A percentile compares a stretch with the other conserved stretches of the same genome.
Evolutionary conservation across 2,329 filamentous ascomycete genomes (phyloP).

Genomic region (Trichoderma sp.): DNA sequence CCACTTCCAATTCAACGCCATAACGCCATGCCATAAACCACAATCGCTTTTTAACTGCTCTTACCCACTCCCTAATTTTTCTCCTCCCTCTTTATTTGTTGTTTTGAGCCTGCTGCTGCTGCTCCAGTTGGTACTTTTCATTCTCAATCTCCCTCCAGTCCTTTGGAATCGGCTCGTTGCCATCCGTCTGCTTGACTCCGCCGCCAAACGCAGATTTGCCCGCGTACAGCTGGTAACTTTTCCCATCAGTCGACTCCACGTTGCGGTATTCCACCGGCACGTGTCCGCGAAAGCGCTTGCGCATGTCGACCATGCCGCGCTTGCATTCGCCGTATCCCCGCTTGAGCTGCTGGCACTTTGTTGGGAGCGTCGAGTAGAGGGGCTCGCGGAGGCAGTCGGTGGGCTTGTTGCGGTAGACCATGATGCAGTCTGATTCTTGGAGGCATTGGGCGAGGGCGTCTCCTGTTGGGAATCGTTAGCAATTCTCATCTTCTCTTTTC

Average conservation of each 20-base stretch:
- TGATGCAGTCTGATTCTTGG: conserved; percentile 94
- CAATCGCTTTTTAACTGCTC: not conserved
- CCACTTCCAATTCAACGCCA: conserved; percentile 5
- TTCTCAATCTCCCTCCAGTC: conserved; percentile 71
- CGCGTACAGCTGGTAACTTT: conserved; percentile 75
- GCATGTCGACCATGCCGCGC: conserved; percentile 96
- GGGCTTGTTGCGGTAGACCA: conserved; percentile 84
- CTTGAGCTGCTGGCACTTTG: conserved; percentile 88
- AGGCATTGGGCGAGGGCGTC: conserved; percentile 92
- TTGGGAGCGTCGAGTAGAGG: conserved; percentile 78
- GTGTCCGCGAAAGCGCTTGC: conserved; percentile 96
- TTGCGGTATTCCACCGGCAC: conserved; percentile 73
- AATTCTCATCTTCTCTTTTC: not conserved
- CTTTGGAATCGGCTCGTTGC: conserved; percentile 63
- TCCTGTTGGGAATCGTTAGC: conserved; percentile 57
- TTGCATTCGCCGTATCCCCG: conserved; percentile 95
- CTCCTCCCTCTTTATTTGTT: not conserved
- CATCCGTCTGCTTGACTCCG: conserved; percentile 66
- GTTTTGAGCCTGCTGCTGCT: conserved; percentile 36
- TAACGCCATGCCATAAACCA: conserved; percentile 21
- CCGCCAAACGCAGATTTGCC: conserved; percentile 72
- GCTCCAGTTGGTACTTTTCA: conserved; percentile 55
- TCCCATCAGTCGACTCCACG: conserved; percentile 55
- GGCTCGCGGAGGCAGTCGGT: conserved; percentile 86
- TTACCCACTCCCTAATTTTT: not conserved